Evolutionary conservation across 495 filamentous ascomycete genomes (phyloP).

Genomic region (Aspergillus sclerotiicarbonarius): DNA sequence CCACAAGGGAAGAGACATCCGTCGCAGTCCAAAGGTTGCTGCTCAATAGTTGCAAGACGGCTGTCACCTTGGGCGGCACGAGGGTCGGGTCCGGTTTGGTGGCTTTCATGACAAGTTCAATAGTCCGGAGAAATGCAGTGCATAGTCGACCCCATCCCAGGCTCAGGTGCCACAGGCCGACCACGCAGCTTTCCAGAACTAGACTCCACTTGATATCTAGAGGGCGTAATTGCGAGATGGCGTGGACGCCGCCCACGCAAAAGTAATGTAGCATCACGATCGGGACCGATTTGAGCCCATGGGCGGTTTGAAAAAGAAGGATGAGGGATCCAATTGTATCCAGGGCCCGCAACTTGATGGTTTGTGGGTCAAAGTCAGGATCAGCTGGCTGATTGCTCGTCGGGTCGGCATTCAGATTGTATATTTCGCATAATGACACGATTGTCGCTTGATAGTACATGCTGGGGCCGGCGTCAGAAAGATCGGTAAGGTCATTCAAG

Average conservation of each 20-base stretch:
- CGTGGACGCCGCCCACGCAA: constrained; percentile 24
- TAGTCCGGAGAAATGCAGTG: constrained; percentile 29
- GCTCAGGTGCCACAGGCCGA: constrained; percentile 31
- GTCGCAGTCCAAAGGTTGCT: constrained; percentile 19
- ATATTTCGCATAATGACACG: constrained; percentile 17
- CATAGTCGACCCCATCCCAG: constrained; percentile 28
- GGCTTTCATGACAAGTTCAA: constrained; percentile 22
- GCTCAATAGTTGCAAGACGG: constrained; percentile 21
- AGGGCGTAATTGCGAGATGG: constrained; percentile 17
- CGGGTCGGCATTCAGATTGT: constrained; percentile 8
- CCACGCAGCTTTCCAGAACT: constrained; percentile 26
- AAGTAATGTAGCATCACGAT: constrained; percentile 32
- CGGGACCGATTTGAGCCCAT: constrained; percentile 29
- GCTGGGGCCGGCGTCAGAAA: constrained; percentile 3
- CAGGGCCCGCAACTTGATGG: constrained; percentile 18
- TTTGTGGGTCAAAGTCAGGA: constrained; percentile 7
- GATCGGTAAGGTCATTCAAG: background rate
- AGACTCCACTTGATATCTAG: constrained; percentile 23
- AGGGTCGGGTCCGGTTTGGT: constrained; percentile 12
- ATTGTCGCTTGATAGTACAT: constrained; percentile 24
- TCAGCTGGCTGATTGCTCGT: background rate
- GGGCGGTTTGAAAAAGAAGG: constrained; percentile 20
- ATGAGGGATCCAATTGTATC: constrained; percentile 25
- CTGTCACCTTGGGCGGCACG: constrained; percentile 19
- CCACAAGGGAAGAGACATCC: constrained; percentile 21